Base-by-base conservation (phyloP, 495 filamentous ascomycete species). In the Aspergillus homomorphus region DNA sequence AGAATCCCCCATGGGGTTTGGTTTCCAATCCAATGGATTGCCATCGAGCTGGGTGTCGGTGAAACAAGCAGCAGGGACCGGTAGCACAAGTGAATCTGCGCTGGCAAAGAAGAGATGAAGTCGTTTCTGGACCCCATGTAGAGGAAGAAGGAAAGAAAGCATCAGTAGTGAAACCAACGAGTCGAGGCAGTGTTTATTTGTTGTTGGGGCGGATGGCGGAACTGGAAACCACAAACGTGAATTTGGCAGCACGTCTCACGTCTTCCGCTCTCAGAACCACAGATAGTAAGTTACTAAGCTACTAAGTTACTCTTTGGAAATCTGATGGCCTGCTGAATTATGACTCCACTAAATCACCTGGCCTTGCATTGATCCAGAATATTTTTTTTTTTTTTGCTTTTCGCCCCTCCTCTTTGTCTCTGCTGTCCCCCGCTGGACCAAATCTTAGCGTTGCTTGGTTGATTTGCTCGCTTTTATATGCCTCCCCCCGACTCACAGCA, bases 381-480 rank as follows among this genome's bases (percentile, higher is more conserved):
- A 38, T 10, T 38, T 38, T 12, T n/a, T n/a, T 10, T 21, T 14
- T 14, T 7, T 6, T 26, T 24, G 3, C 48, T 18, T 51, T 51
- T 28, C 23, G 48, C 48, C 48, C 48, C 48, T 30, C 45, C 45
- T 19, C 28, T 30, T 38, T 38, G 5, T 38, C 33, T 14, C n/a
- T 38, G 33, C 33, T 38, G n/a, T 38, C 15, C 33, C 24, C 23
- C 23, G 48, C 18, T 48, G 23, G 45, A 9, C 20, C 24, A 18
- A 18, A 51, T 51, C 23, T 51, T 51, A 28, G 24, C 48, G 18
- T 51, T n/a, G 48, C 3, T 30, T 1, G 48, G 33, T 38, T 23
- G 48, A 22, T 51, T 51, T 33, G 48, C 24, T 51, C 24, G 48
- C 48, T 24, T 50, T 51, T 51, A 51, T 51, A 51, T 51, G 48